Base-by-base conservation (phyloP, 192 early-diverging fungal species). In the Coemansia guatemalensis region DNA sequence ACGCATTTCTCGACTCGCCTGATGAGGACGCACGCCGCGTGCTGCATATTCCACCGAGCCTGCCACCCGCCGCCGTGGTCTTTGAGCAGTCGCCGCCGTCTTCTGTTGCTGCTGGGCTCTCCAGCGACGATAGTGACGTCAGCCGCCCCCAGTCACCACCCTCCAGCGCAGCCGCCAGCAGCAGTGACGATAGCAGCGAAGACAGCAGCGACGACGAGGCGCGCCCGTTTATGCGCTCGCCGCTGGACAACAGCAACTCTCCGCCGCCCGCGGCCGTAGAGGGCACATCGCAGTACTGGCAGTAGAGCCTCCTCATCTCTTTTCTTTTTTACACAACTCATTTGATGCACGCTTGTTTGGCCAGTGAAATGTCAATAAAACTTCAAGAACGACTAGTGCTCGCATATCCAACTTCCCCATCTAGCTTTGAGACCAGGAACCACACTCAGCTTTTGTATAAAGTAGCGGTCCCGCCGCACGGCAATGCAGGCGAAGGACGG, bases 231-330 rank as follows among this genome's bases (percentile, higher is more conserved):
- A 29, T 53, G 14, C 39, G 39, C 12, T 12, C 39, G 14, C 39
- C 5, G 1, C 25, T 11, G 5, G 52, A n/a, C 30, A 11, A 21
- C 26, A 22, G 23, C 53, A 48, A 17, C 9, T n/a, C 20, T 2
- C 48, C 18, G 18, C 50, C 44, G 32, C 62, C 56, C 23, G 61
- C 69, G 20, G 49, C 71, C 44, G 59, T 80, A 21, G 77, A 80
- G 6, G 71, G 58, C 30, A 74, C 77, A n/a, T 70, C 77, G 24
- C 66, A 68, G 62, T 64, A 74, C 65, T 80, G 77, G 77, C 77
- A 80, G 35, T 69, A 58, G 47, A 12, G 3, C 2, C 56, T 26
- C 59, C 57, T 26, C 51, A 64, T 55, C 33, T 35, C n/a, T 18
- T 27, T 54, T 55, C 27, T 17, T 24, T 53, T 24, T 30, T 27